Base-by-base conservation (phyloP, 495 filamentous ascomycete species). In the Penicillium cinerascens region DNA sequence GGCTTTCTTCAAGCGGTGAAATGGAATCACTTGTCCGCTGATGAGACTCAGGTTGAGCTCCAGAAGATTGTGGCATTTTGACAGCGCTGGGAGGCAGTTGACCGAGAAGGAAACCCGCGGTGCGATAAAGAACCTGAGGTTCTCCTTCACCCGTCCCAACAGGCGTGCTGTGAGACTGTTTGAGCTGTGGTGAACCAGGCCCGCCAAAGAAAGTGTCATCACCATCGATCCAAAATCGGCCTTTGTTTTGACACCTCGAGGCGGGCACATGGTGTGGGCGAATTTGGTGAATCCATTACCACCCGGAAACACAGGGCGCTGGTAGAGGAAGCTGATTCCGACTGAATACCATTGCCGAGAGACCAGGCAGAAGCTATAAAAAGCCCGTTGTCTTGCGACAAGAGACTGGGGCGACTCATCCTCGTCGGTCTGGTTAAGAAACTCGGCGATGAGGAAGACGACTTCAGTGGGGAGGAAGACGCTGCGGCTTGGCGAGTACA, bases 91-190 rank as follows among this genome's bases (percentile, higher is more conserved):
- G 49, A 87, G 78, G 55, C 81, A 84, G 54, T 85, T 86, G 37
- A 84, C 68, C 37, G 37, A 16, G 18, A 91, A 91, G 10, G 77
- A 78, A 2, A 82, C 74, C 41, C 81, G 82, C 0, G 87, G 87
- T 13, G 87, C 87, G 29, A 81, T 66, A 58, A 91, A 87, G 26
- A 70, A 69, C 42, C 82, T 77, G 8, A 91, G 65, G 17, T 71
- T 76, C 18, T 60, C 66, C 48, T 86, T 85, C 10, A 82, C 71
- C 17, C 82, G 67, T 4, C 80, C 79, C 17, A 91, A 60, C 11
- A 91, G 63, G 35, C 85, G 73, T 17, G 86, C 84, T 2, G 85
- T 88, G 20, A 80, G 63, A 45, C 82, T 86, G 50, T 82, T 82
- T 39, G 77, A 78, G 22, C 84, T 78, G 59, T 89, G 82, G 56